Percentiles rank a stretch among this genome's conserved stretches.
Evolutionary conservation across 2,329 filamentous ascomycete genomes (phyloP).

Genomic region (Celoporthe dispersa): DNA sequence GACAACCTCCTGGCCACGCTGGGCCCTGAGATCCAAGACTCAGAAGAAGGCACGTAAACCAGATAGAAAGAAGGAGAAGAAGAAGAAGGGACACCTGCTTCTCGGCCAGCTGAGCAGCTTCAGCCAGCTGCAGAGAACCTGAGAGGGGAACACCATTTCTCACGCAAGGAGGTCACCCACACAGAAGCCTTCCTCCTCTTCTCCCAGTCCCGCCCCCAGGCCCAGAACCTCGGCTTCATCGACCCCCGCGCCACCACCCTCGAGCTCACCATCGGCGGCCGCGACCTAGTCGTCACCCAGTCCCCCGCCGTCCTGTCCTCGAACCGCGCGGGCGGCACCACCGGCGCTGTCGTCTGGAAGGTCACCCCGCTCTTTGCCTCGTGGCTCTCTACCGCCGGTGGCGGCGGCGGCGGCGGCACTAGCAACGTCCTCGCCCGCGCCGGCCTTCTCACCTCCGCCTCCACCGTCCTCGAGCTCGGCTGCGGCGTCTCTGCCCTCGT

Average conservation of each 20-base stretch:
- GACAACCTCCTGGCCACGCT: slow-evolving; percentile 39
- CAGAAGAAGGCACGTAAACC: slow-evolving; percentile 49
- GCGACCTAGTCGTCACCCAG: slow-evolving; percentile 78
- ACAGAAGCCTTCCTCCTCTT: slow-evolving; percentile 89
- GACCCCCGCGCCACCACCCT: slow-evolving; percentile 70
- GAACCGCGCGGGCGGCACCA: slow-evolving; percentile 65
- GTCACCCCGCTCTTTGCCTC: slow-evolving; percentile 81
- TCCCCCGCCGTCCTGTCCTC: slow-evolving; percentile 83
- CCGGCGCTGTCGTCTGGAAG: slow-evolving; percentile 81
- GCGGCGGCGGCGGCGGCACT: neutral
- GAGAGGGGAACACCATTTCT: slow-evolving; percentile 7
- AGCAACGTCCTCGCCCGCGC: slow-evolving; percentile 64
- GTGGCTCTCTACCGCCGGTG: slow-evolving; percentile 56
- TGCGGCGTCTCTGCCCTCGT: slow-evolving; percentile 85
- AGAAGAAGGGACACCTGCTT: neutral
- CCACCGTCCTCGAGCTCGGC: slow-evolving; percentile 79
- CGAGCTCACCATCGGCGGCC: slow-evolving; percentile 68
- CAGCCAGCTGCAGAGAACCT: neutral
- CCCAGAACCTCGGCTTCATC: slow-evolving; percentile 82
- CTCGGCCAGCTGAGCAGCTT: neutral
- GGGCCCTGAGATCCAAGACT: slow-evolving; percentile 51
- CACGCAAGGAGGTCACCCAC: neutral
- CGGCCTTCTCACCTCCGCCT: slow-evolving; percentile 54
- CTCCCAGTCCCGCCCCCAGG: slow-evolving; percentile 69
- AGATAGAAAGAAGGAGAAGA: neutral